Evolutionary conservation across 768 basidiomycete genomes (phyloP), one percentile per base, ranked within the genome.

Genomic region (Auricularia heimuer): DNA sequence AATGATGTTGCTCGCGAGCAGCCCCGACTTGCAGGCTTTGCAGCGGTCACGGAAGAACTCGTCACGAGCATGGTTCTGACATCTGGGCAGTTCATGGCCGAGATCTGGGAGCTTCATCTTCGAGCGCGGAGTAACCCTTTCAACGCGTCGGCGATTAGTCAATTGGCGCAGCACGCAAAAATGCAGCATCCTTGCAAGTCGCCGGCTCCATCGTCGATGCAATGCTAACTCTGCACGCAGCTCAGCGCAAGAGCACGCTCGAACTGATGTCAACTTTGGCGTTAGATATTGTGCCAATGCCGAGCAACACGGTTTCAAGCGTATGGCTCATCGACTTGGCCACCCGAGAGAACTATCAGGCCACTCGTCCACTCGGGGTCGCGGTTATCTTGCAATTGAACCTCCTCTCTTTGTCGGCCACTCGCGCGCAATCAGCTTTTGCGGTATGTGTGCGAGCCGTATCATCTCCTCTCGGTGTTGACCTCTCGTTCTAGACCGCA

Each of bases 1-100:
- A 67, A 73, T 8, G 76, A 81, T 37, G 70, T 75, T 2, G 71
- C 87, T 2, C 67, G 75, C 14, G 67, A 70, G 14, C 72, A 76
- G 44, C 73, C 80, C 3, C 62, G 69, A 33, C 70, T 85, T 36
- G 69, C 68, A 8, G 61, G 63, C n/a, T 69, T 73, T 34, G 76
- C 18, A 77, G 4, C 7, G 12, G 12, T 14, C 8, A 8, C 39
- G 39, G 65, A 75, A 37, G 69, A 70, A 4, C 76, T 95, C 3
- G 76, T 80, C 44, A 73, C 79, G 3, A 70, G 77, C 3, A 77
- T 89, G 16, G 82, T 82, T 2, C 80, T 86, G 16, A 83, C 85
- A 6, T 81, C 84, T n/a, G 94, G 95, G 3, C 78, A 84, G 33
- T 89, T 88, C 29, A 76, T 94, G 72, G 75, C 82, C 21, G 79